Evolutionary conservation across 352 stramenopile species (phyloP), one percentile per base, ranked within the genome.

Genomic region (Pythium brassicae): DNA sequence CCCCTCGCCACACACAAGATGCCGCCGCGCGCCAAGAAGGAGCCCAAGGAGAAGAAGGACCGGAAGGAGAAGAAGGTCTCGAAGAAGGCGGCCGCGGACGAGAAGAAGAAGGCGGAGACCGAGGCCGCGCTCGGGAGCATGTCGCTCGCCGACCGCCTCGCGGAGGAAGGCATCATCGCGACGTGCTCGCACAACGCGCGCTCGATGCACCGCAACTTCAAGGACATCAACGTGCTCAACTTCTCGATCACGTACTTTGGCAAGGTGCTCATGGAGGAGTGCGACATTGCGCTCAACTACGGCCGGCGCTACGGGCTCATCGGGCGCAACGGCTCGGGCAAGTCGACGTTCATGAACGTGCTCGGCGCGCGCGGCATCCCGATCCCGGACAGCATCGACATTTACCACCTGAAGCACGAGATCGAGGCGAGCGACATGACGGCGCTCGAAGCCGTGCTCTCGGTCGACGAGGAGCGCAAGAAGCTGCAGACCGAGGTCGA

Each of bases 281-380:
- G 92, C 50, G 88, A 96, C 53, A 92, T 99, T 53, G 86, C 97
- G 57, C 79, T 99, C 54, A 99, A 99, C 83, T 98, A 97, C 71
- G 97, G 97, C 27, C 96, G 97, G 65, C 92, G 96, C 6, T 99
- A 99, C 67, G 96, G 91, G 20, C 76, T 99, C 23, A 97, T 99
- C 52, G 96, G 97, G 22, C 82, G 92, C 60, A 99, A 99, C 74
- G 95, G 95, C 4, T 97, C 76, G 23, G 95, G 95, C 62, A 98
- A 99, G 65, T 96, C 87, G 9, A 99, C 97, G 20, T 92, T 99
- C 53, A 96, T 99, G 85, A 96, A 98, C 70, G 92, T 96, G 22
- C 66, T 99, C n/a, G 96, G 95, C 27, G 95, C 94, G 35, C 76
- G 96, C 26, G 89, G 94, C 19, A 80, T 99, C 51, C 95, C 90